These are phyloP conservation scores for Polytrichum formosum DNA, from an alignment of 225 moss, liverwort and hornwort species.

Conservation along the genomic window DNA sequence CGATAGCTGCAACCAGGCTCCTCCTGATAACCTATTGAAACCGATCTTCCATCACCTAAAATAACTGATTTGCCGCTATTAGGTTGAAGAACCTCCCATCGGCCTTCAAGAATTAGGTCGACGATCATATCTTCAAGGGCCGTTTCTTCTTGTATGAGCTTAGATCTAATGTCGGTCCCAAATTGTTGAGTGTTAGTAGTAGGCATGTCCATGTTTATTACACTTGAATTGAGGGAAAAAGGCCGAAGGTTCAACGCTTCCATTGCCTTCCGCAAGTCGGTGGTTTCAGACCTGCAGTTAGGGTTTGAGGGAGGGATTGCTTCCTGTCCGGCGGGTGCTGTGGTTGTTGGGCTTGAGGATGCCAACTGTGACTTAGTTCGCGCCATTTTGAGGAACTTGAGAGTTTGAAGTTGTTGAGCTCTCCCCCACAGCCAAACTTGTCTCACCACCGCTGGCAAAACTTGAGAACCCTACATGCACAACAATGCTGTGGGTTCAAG, in stretches of 20 bases:
- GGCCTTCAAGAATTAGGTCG: slow-evolving; percentile 51
- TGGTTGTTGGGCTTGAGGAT: slow-evolving; percentile 21
- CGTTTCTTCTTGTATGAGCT: slow-evolving; percentile 70
- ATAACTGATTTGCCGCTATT: slow-evolving; percentile 76
- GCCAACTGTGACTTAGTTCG: slow-evolving; percentile 31
- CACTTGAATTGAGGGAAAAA: slow-evolving; percentile 20
- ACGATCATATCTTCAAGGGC: slow-evolving; percentile 70
- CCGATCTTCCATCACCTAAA: slow-evolving; percentile 58
- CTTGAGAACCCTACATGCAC: neutral
- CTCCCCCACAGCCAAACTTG: neutral
- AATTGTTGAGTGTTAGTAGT: slow-evolving; percentile 4
- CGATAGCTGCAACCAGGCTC: slow-evolving; percentile 67
- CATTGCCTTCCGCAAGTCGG: slow-evolving; percentile 34
- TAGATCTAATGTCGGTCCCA: slow-evolving; percentile 32
- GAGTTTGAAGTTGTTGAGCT: neutral
- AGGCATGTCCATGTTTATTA: slow-evolving; percentile 23
- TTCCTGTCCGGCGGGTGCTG: slow-evolving; percentile 8
- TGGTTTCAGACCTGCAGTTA: slow-evolving; percentile 16
- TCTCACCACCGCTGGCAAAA: neutral
- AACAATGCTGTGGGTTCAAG: neutral
- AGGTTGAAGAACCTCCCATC: slow-evolving; percentile 66
- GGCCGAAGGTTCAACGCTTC: slow-evolving; percentile 25
- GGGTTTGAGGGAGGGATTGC: slow-evolving; percentile 11
- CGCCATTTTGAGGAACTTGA: slow-evolving; percentile 20
- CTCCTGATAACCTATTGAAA: slow-evolving; percentile 74